phyloP scores from a whole-genome alignment of 1,139 yeast species.

The Diutina ranongensis region DNA sequence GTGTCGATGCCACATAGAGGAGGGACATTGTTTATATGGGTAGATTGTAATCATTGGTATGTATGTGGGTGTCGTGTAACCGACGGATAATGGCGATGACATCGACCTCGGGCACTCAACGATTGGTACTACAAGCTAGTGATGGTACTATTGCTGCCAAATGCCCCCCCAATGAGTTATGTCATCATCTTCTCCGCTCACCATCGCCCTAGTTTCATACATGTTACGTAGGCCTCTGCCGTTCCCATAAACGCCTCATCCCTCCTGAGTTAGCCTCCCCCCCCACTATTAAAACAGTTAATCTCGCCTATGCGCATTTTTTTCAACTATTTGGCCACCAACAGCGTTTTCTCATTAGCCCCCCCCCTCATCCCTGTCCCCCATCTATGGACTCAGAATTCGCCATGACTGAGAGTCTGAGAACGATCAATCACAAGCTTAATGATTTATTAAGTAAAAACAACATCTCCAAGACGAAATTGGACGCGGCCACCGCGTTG shows the following conservation, averaged over 20 bases:
- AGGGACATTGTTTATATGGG: too few relatives aligned
- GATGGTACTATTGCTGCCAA: too few relatives aligned
- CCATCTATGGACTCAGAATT: conserved; percentile 1
- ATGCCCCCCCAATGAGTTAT: too few relatives aligned
- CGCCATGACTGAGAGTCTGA: conserved; percentile 24
- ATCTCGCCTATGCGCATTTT: background rate
- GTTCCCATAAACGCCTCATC: background rate
- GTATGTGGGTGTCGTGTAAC: too few relatives aligned
- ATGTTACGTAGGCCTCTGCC: background rate
- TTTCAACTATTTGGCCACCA: background rate
- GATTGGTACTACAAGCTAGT: too few relatives aligned
- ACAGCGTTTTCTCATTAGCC: too few relatives aligned
- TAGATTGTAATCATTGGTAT: too few relatives aligned
- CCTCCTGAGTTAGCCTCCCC: background rate
- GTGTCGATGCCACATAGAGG: too few relatives aligned
- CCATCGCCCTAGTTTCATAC: background rate
- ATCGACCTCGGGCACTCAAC: too few relatives aligned
- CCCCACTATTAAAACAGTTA: background rate
- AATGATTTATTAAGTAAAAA: conserved; percentile 32
- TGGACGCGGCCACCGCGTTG: conserved; percentile 26
- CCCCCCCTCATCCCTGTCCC: background rate
- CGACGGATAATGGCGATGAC: too few relatives aligned
- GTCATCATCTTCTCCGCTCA: too few relatives aligned
- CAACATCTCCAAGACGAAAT: conserved; percentile 20
- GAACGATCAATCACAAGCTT: conserved; percentile 35